Percentiles rank a stretch among this genome's conserved stretches.
Conservation (phyloP, 768 basidiomycete genomes). For the Baorangia bicolor region DNA sequence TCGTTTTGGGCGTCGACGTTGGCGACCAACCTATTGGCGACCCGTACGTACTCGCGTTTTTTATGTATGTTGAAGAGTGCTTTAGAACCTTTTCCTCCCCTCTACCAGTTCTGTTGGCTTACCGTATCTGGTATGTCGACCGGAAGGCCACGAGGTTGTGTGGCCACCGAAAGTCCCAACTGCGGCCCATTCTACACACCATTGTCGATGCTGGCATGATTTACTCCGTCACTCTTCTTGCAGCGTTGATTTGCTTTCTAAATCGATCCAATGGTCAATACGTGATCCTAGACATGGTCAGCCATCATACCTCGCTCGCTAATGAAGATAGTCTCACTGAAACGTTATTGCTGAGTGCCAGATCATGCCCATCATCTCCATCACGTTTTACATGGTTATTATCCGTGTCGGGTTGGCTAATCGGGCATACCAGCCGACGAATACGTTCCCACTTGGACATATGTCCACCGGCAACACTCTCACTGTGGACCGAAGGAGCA, state of each 20-base stretch:
- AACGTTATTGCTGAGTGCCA: slow-evolving; percentile 2
- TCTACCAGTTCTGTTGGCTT: slow-evolving; percentile 26
- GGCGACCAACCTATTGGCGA: not conserved
- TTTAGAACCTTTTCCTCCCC: not conserved
- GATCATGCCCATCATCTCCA: slow-evolving; percentile 40
- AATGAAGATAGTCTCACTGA: not conserved
- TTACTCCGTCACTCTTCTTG: slow-evolving; percentile 37
- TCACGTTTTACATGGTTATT: slow-evolving; percentile 45
- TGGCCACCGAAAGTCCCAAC: slow-evolving; percentile 3
- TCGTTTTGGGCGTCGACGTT: slow-evolving; percentile 1
- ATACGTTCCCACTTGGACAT: not conserved
- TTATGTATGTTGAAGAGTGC: not conserved
- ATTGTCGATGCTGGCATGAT: slow-evolving; percentile 39
- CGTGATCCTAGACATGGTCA: slow-evolving; percentile 37
- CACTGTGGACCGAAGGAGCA: not conserved
- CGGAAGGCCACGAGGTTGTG: slow-evolving; percentile 17
- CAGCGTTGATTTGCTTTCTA: slow-evolving; percentile 32
- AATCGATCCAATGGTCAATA: slow-evolving; percentile 32
- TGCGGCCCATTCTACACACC: slow-evolving; percentile 24
- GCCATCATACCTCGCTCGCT: not conserved
- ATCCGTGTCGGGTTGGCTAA: slow-evolving; percentile 34
- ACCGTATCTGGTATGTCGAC: slow-evolving; percentile 33
- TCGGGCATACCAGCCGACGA: not conserved
- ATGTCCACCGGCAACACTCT: not conserved
- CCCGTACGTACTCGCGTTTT: not conserved